Evolutionary conservation across 192 early-diverging fungal genomes (phyloP), one percentile per base, ranked within the genome.

Genomic region (Dimargaris cristalligena): DNA sequence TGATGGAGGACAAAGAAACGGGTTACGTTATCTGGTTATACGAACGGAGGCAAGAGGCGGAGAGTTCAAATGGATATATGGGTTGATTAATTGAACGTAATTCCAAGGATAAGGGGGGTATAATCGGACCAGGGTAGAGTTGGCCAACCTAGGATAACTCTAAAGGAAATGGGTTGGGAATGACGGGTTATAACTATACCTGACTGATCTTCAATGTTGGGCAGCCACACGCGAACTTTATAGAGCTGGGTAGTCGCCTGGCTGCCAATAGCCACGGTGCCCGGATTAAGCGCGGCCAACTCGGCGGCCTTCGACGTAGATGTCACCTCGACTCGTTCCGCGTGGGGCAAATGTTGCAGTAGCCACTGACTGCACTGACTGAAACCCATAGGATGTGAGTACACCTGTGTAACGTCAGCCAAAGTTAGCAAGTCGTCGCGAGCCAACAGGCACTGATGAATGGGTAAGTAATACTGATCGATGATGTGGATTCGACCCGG

Each of bases 271-370:
- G 91, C 88, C 0, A 91, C 92, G 0, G 89, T 71, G 50, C 74
- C 74, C 20, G 77, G 78, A 50, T 95, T 90, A 46, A 75, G 64
- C 0, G 87, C 73, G 0, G 90, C 88, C 54, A 90, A 65, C 62
- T 95, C 77, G n/a, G 94, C 94, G 8, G 91, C 94, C 45, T 85
- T 72, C 8, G 84, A 78, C 6, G 92, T 97, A 2, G 90, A 92
- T 14, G 82, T 68, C 8, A 90, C 88, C 0, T 79, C 74, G 25
- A 94, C 66, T 6, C 81, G 76, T 48, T 83, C 78, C 26, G 82
- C 89, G 48, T 78, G 66, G 26, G 84, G 88, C 60, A 91, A 58
- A 32, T 93, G 65, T n/a, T 63, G 60, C 44, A 80, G 71, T 44
- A 94, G 70, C 77, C 83, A 97, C 41, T 65, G 63, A 52, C 78